Base-by-base conservation (phyloP, 352 stramenopile genomes). In the Pythium rhizo-oryzae region DNA sequence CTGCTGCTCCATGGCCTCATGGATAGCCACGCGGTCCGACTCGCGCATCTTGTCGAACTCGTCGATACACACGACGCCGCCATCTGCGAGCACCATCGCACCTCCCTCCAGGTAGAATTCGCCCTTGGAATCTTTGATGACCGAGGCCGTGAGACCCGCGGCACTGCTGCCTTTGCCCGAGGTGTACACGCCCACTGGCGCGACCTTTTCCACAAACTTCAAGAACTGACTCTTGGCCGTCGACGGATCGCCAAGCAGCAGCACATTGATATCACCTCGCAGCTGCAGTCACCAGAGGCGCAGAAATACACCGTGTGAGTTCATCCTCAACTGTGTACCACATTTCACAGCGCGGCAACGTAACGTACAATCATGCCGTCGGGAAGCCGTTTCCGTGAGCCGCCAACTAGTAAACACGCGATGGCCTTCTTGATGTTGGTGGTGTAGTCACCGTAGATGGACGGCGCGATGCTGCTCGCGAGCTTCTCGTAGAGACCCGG, bases 1-100 rank as follows among this genome's bases (percentile, higher is more conserved):
- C 72, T 99, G 98, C 77, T 99, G 98, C 78, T 99, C 98, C 98
- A 99, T 99, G 12, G 97, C 97, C 79, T 99, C 97, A 77, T 99
- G 98, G 69, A 99, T 99, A 44, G 97, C 97, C 9, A 99, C 97
- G 50, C 97, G 91, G 79, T 99, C 91, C 16, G 86, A 88, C 67
- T 97, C 90, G 41, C 89, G 78, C 90, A 98, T 98, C 72, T 99
- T 99, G 74, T 99, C 96, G 51, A 99, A 99, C 78, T 98, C 91
- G 65, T 99, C 98, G 74, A 99, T 99, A 57, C 97, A 99, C 25
- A 99, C 97, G 62, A 99, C 94, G 0, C 98, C 98, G 49, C 97
- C 97, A 75, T 99, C 97, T 0, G 97, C 97, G 52, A 99, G 82
- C 23, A 99, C 97, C 95, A 99, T 99, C 16, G 97, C 97, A 15